Conservation (phyloP, 2,329 filamentous ascomycete species). For the Colletotrichum navitas region DNA sequence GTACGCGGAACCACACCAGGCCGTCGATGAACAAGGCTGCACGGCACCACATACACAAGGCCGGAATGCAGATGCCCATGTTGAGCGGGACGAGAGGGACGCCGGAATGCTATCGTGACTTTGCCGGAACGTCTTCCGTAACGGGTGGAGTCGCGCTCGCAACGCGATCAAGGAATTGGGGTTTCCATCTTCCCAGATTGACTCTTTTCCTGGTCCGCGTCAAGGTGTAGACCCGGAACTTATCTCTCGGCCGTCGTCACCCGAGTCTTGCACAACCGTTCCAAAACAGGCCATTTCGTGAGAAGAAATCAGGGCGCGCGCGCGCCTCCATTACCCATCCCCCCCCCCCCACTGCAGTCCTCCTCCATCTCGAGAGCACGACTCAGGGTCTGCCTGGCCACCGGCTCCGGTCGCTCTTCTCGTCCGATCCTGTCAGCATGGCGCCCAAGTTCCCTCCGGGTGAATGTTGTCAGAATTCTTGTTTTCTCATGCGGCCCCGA, state of each 20-base stretch:
- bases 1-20: not conserved
- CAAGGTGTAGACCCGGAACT: slow-evolving; percentile 19
- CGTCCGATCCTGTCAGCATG: slow-evolving; percentile 25
- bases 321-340: not conserved
- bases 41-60: not conserved
- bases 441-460: slow-evolving; percentile 15
- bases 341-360: not conserved
- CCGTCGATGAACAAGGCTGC: slow-evolving; percentile 2
- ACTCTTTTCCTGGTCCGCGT: not conserved
- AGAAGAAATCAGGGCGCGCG: slow-evolving; percentile 19
- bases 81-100: not conserved
- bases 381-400: slow-evolving; percentile 31
- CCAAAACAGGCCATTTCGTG: slow-evolving; percentile 3
- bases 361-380: slow-evolving; percentile 2
- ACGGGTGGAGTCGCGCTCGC: slow-evolving; percentile 20
- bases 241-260: slow-evolving; percentile 1
- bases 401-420: slow-evolving; percentile 25
- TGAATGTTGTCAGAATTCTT: slow-evolving; percentile 31
- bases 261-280: slow-evolving; percentile 12
- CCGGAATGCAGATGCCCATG: slow-evolving; percentile 5
- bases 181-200: not conserved
- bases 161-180: slow-evolving; percentile 8
- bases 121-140: slow-evolving; percentile 28
- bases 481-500: slow-evolving; percentile 10
- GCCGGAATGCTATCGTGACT: not conserved